Conservation (phyloP, 768 basidiomycete genomes). For the Ephemerocybe angulata region DNA sequence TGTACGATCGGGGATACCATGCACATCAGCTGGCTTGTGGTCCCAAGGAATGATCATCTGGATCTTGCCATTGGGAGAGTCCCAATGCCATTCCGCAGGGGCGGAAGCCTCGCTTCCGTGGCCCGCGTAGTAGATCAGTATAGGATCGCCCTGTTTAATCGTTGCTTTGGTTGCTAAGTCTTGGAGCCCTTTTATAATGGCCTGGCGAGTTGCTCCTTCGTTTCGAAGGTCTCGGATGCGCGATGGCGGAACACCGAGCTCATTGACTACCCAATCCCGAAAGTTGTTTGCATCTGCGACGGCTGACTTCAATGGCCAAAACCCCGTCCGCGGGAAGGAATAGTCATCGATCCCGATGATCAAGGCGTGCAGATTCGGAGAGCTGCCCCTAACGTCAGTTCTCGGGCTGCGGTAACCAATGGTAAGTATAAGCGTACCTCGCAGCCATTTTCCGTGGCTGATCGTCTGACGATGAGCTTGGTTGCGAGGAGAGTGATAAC, state of each 20-base stretch:
- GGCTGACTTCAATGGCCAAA: neutral
- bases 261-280: conserved; percentile 46
- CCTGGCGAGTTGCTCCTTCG: conserved; percentile 46
- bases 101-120: conserved; percentile 51
- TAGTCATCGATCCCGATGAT: conserved; percentile 8
- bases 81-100: conserved; percentile 48
- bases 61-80: conserved; percentile 30
- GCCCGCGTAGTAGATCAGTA: conserved; percentile 62
- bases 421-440: no score
- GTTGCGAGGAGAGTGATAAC: no score
- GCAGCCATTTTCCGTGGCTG: no score
- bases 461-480: no score
- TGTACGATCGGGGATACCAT: conserved; percentile 13
- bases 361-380: neutral
- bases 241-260: conserved; percentile 37
- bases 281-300: conserved; percentile 46
- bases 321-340: neutral
- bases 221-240: conserved; percentile 51
- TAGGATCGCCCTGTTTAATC: conserved; percentile 51
- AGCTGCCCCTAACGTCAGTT: no score
- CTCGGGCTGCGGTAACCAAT: no score
- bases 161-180: conserved; percentile 51
- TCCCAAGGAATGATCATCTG: conserved; percentile 60
- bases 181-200: conserved; percentile 48
- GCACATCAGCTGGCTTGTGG: conserved; percentile 35